Evolutionary conservation across 2,329 filamentous ascomycete species (phyloP).

Genomic region (Trichoderma sp.): DNA sequence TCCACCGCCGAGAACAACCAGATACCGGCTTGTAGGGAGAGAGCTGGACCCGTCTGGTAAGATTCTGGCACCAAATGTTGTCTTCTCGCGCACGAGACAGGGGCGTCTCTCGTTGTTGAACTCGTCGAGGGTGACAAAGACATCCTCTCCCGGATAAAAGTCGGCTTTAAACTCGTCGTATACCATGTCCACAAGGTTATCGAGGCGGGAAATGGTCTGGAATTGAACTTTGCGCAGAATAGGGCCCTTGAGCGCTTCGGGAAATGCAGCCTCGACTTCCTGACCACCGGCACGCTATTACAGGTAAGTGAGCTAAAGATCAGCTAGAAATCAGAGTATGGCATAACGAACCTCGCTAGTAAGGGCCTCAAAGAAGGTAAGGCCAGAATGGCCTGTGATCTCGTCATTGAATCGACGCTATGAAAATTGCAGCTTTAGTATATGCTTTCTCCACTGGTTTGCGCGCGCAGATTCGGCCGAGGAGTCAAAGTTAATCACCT

Average conservation of each 20-base stretch:
- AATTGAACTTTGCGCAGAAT: constrained; percentile 91
- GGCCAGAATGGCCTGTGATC: constrained; percentile 88
- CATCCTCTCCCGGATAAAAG: constrained; percentile 86
- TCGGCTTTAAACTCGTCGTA: constrained; percentile 84
- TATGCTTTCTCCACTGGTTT: constrained; percentile 9
- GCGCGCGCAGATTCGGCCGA: too few species aligned
- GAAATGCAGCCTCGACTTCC: constrained; percentile 90
- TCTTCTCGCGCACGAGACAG: constrained; percentile 83
- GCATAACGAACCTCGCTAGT: constrained; percentile 76
- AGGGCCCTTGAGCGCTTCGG: constrained; percentile 86
- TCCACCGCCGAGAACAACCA: constrained; percentile 69
- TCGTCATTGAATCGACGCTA: constrained; percentile 92
- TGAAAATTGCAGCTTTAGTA: constrained; percentile 30
- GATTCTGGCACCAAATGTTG: constrained; percentile 65
- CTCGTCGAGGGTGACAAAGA: constrained; percentile 72
- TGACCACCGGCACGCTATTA: constrained; percentile 73
- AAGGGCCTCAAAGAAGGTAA: constrained; percentile 91
- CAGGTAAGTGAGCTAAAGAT: background rate
- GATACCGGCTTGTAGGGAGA: constrained; percentile 76
- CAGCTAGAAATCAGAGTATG: background rate
- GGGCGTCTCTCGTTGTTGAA: constrained; percentile 66
- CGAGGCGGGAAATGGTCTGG: constrained; percentile 84
- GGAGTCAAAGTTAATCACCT: constrained; percentile 55
- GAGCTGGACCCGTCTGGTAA: constrained; percentile 71
- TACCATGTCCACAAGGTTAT: constrained; percentile 72